phyloP scores from a whole-genome alignment of 1,284 basidiomycete species.

The Thelephora terrestris region DNA sequence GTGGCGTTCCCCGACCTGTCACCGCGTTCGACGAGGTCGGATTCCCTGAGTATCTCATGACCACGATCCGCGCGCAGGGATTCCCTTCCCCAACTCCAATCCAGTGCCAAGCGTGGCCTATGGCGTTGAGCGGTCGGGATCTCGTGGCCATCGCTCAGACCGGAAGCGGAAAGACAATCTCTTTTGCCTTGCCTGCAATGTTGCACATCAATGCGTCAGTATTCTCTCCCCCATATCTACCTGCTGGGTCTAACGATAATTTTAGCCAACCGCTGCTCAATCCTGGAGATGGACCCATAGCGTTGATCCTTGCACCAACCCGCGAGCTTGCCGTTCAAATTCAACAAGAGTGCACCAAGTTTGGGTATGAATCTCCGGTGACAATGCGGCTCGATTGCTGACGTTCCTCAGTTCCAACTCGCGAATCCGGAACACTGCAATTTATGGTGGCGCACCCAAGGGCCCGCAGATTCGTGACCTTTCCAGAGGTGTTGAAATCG shows the following conservation, averaged over 20 bases:
- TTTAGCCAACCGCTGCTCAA: constrained; percentile 82
- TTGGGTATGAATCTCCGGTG: constrained; percentile 48
- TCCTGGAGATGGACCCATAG: constrained; percentile 95
- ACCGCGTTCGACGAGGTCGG: constrained; percentile 90
- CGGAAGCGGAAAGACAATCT: constrained; percentile 95
- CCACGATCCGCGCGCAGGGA: constrained; percentile 89
- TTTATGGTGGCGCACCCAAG: constrained; percentile 98
- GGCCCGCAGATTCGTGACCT: constrained; percentile 97
- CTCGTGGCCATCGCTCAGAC: constrained; percentile 96
- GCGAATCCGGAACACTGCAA: constrained; percentile 94
- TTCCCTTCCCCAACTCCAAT: constrained; percentile 88
- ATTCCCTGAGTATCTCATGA: constrained; percentile 94
- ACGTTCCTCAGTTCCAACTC: constrained; percentile 65
- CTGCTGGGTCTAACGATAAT: constrained; percentile 6
- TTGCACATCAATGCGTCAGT: constrained; percentile 96
- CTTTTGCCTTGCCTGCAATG: constrained; percentile 98
- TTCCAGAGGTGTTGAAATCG: constrained; percentile 93
- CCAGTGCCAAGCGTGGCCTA: constrained; percentile 98
- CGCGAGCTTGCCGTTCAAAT: constrained; percentile 98
- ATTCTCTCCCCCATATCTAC: neutral
- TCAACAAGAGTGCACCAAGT: constrained; percentile 97
- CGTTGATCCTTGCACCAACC: constrained; percentile 93
- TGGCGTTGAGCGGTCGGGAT: constrained; percentile 91
- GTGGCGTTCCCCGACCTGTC: constrained; percentile 82
- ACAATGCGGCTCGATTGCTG: constrained; percentile 4